Base-by-base conservation (phyloP, 257 asterid species). In the Voacanga thouarsii region DNA sequence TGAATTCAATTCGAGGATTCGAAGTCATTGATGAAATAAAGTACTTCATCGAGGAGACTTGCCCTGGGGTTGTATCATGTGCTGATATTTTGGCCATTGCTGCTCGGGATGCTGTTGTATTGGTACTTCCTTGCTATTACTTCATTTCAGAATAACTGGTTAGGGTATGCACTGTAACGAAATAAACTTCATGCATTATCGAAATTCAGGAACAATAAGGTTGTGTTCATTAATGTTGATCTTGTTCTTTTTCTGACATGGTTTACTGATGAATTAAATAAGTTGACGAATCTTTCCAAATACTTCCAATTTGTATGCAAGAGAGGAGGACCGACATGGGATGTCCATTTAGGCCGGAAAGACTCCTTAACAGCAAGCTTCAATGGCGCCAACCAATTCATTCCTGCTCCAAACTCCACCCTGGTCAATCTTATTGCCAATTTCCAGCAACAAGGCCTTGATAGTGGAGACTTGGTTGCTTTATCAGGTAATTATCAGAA, bases 401-500 rank as follows among this genome's bases (percentile, higher is more conserved):
- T 83, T 41, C 86, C 86, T 5, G 71, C 82, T 68, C 86, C 84
- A 70, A 83, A 83, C 78, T 83, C 84, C 56, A 70, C 86, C 44
- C 80, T 83, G 3, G 45, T 74, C 5, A 63, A 19, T 63, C 82
- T 83, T 33, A 80, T 83, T 24, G 78, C 80, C 67, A 83, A 83
- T 63, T 83, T 83, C 66, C 70, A 51, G n/a, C 80, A 77, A 47
- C 84, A 83, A 47, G 86, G 86, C 19, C 86, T 83, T 60, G 84
- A 83, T 78, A 69, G 64, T 50, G 78, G 68, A n/a, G 94, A 91
- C 78, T 81, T 91, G 53, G 94, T 86, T 9, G 87, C 96, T 37
- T 65, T 91, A 63, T 89, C 94, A 6, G 93, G 93, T 88, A 79
- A 49, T 21, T 57, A n/a, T 30, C 5, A 10, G 39, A 77, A 51